phyloP scores from a whole-genome alignment of 2,329 filamentous ascomycete species.

The Sarocladiaceae sp. region DNA sequence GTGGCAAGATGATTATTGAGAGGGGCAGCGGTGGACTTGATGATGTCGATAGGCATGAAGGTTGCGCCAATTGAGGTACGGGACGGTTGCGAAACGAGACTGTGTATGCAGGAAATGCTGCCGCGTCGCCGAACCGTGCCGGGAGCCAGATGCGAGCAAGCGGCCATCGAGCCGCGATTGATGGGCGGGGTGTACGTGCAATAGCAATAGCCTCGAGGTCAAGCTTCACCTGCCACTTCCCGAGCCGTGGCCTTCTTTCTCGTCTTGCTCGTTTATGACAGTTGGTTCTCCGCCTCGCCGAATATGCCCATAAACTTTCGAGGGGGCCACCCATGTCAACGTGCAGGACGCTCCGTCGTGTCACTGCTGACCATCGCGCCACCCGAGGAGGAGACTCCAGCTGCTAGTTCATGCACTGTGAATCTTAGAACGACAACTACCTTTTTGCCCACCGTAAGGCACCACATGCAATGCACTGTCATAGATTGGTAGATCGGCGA shows the following conservation, averaged over 20 bases:
- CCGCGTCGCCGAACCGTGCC: neutral
- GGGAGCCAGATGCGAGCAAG: neutral
- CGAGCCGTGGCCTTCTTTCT: too few species aligned
- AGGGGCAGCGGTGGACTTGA: neutral
- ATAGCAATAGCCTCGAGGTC: too few species aligned
- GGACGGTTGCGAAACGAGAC: neutral
- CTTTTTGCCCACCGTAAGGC: neutral
- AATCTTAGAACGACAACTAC: neutral
- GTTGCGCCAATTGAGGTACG: neutral
- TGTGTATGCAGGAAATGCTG: slow-evolving; percentile 8
- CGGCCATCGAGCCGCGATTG: neutral
- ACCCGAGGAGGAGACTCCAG: neutral
- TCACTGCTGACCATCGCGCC: neutral
- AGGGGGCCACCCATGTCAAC: too few species aligned
- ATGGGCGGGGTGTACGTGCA: neutral
- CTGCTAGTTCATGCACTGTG: slow-evolving; percentile 1
- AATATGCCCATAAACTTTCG: too few species aligned
- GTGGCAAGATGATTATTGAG: neutral
- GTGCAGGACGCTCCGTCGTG: neutral
- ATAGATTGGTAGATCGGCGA: slow-evolving; percentile 1
- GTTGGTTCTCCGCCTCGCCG: neutral
- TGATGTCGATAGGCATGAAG: neutral
- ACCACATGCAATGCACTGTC: slow-evolving; percentile 7
- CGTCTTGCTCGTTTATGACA: neutral
- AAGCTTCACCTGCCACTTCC: too few species aligned